Percentiles rank a stretch among this genome's conserved stretches.
Conservation (phyloP, 192 early-diverging fungal species). For the Phlyctochytrium planicorne region DNA sequence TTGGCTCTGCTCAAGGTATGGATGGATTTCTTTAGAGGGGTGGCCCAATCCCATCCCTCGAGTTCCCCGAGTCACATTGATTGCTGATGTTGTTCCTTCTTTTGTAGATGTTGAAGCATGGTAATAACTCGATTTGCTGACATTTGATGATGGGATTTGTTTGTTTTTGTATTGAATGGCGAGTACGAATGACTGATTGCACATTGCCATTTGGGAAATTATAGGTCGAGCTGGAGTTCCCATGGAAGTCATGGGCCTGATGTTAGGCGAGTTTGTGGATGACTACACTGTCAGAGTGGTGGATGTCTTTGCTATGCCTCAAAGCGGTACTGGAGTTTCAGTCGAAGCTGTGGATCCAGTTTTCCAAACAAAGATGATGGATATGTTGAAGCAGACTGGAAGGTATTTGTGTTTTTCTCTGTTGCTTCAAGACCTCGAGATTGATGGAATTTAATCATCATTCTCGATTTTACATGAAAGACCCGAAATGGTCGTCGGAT, state of each 20-base stretch:
- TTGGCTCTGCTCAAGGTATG: slow-evolving; percentile 90
- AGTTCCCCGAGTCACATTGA: not conserved
- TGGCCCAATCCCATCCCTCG: too few relatives aligned
- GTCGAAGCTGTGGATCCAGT: slow-evolving; percentile 99
- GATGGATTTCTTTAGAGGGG: too few relatives aligned
- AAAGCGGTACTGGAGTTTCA: slow-evolving; percentile 97
- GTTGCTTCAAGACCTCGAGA: not conserved
- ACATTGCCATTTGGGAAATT: not conserved
- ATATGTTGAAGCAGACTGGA: slow-evolving; percentile 99
- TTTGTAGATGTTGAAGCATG: slow-evolving; percentile 84
- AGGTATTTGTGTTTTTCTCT: too few relatives aligned
- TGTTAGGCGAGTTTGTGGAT: slow-evolving; percentile 99
- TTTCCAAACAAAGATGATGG: slow-evolving; percentile 99
- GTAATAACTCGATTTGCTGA: slow-evolving; percentile 46
- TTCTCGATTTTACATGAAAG: slow-evolving; percentile 41
- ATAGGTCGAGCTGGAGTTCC: slow-evolving; percentile 93
- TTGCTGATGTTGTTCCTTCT: slow-evolving; percentile 2
- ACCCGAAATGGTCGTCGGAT: slow-evolving; percentile 99
- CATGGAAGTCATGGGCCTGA: slow-evolving; percentile 99
- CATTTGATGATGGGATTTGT: too few relatives aligned
- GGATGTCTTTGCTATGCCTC: slow-evolving; percentile 99
- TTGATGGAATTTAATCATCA: not conserved
- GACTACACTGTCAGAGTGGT: slow-evolving; percentile 99
- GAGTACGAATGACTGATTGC: too few relatives aligned
- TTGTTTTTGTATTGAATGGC: too few relatives aligned